phyloP scores from a whole-genome alignment of 2,329 filamentous ascomycete species.

The Sarocladium strictum region DNA sequence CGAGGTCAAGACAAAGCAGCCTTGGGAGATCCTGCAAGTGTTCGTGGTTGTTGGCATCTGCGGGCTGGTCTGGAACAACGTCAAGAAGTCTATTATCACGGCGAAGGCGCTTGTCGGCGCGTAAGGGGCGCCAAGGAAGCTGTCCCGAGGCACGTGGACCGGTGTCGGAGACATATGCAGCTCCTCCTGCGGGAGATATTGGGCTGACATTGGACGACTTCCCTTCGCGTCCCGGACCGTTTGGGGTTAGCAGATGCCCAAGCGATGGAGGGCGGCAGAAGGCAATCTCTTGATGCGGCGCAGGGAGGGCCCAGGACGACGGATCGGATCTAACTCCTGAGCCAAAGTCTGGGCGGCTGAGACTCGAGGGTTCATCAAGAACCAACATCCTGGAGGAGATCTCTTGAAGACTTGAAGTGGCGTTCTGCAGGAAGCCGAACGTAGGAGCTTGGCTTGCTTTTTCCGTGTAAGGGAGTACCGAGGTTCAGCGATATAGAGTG shows the following conservation, averaged over 20 bases:
- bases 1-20: slow-evolving; percentile 46
- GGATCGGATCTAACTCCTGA: slow-evolving; percentile 1
- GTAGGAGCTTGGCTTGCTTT: background rate
- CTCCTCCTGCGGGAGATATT: background rate
- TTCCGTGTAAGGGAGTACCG: slow-evolving; percentile 4
- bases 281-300: background rate
- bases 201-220: background rate
- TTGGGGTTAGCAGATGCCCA: background rate
- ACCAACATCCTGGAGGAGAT: background rate
- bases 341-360: background rate
- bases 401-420: background rate
- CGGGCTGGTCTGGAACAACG: slow-evolving; percentile 34
- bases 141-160: background rate
- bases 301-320: background rate
- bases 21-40: slow-evolving; percentile 50
- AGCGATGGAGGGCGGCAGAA: background rate
- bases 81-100: slow-evolving; percentile 22
- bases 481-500: background rate
- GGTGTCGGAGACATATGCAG: background rate
- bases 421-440: background rate
- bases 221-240: background rate
- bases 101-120: background rate
- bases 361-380: background rate
- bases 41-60: slow-evolving; percentile 43
- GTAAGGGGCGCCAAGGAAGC: background rate